Conservation (phyloP, 2,329 filamentous ascomycete genomes). For the Alternaria panax region DNA sequence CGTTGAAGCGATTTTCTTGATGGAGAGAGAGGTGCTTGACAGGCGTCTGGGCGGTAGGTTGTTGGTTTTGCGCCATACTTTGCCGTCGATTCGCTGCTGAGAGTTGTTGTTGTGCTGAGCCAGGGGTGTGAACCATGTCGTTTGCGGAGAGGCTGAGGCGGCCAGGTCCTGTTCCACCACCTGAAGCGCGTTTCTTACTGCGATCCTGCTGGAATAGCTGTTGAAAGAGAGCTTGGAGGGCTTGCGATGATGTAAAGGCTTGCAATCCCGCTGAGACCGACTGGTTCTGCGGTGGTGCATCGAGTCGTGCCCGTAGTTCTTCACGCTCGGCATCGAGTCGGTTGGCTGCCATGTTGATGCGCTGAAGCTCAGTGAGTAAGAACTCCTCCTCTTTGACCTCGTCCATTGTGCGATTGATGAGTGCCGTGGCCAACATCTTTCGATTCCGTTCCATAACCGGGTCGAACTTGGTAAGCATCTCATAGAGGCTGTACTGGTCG, state of each 20-base stretch:
- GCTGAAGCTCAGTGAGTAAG: constrained; percentile 86
- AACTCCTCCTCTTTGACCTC: constrained; percentile 93
- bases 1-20: constrained; percentile 81
- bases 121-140: constrained; percentile 48
- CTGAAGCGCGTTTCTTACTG: constrained; percentile 77
- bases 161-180: constrained; percentile 34
- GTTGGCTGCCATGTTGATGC: constrained; percentile 86
- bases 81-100: constrained; percentile 46
- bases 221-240: constrained; percentile 80
- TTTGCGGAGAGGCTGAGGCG: constrained; percentile 51
- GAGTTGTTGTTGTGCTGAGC: constrained; percentile 36
- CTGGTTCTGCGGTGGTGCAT: constrained; percentile 73
- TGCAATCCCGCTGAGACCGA: constrained; percentile 48
- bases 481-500: constrained; percentile 81
- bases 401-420: constrained; percentile 80
- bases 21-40: constrained; percentile 68
- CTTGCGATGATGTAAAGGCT: constrained; percentile 79
- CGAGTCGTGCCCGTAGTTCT: constrained; percentile 85
- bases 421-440: constrained; percentile 83
- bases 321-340: constrained; percentile 86
- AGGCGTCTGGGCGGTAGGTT: constrained; percentile 50
- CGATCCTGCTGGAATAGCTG: constrained; percentile 85
- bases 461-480: constrained; percentile 87
- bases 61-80: constrained; percentile 42
- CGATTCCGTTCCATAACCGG: constrained; percentile 77